Base-by-base conservation (phyloP, 345 rosid species). In the Physaria fendleri region DNA sequence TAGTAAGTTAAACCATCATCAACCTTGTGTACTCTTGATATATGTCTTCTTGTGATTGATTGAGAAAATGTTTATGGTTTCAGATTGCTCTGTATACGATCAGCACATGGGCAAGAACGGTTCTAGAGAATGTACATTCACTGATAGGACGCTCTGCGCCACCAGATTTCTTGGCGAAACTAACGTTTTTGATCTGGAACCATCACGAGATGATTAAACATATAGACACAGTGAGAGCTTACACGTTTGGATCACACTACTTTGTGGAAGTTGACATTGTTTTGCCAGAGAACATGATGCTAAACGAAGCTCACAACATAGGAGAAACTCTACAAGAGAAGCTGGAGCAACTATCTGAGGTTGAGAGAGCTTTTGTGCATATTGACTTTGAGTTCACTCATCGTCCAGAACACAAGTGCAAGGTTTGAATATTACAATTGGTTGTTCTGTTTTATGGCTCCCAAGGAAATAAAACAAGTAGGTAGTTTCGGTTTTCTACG, bases 201-300 rank as follows among this genome's bases (percentile, higher is more conserved):
- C 96, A 88, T 61, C 78, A 83, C n/a, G 74, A 85, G 58, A 78
- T 77, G 63, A 83, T 88, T 18, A 76, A 71, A 64, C 87, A 85
- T 47, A 88, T 88, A 1, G 94, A 85, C 56, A 88, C 90, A 0
- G 96, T 88, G 38, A 79, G 90, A 67, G 91, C 88, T 1, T 88
- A 88, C 77, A 85, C 91, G 4, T 83, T 83, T 49, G 94, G 96
- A 5, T 76, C 85, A 1, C 80, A 85, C 71, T 88, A 85, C 74
- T 88, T 88, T 41, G 96, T 85, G 49, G 94, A 88, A 73, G 94
- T 88, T 0, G 89, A 88, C 77, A 79, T 88, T 2, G 96, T 88
- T 5, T 58, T 88, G 65, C 85, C 88, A 0, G 81, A 68, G 65
- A 85, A 88, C 57, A 88, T 82, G 94, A 43, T 74, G 16, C 79